Conservation (phyloP, 2,329 filamentous ascomycete species). For the Ceratocystis cacaofunesta region DNA sequence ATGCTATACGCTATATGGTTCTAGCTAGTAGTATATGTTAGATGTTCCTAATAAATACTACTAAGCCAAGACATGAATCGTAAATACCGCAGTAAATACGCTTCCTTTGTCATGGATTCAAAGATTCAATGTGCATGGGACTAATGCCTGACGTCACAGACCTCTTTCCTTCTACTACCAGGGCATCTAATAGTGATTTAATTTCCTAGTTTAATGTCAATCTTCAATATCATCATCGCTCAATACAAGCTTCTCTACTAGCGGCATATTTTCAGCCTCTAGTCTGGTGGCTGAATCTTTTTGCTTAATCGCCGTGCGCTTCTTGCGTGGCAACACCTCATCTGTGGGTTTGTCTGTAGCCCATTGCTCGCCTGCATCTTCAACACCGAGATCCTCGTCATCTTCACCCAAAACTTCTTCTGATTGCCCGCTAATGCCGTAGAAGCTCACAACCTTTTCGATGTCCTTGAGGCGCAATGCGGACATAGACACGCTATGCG, state of each 20-base stretch:
- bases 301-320: constrained; percentile 27
- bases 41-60: background rate
- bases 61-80: background rate
- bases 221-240: constrained; percentile 82
- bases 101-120: background rate
- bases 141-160: background rate
- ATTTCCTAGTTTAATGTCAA: constrained; percentile 17
- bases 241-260: constrained; percentile 51
- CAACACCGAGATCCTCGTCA: constrained; percentile 29
- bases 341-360: constrained; percentile 47
- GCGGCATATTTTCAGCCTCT: constrained; percentile 28
- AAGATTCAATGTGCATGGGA: background rate
- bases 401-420: constrained; percentile 19
- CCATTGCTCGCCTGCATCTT: constrained; percentile 28
- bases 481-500: constrained; percentile 2
- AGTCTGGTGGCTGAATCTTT: constrained; percentile 21
- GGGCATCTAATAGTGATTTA: no score
- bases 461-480: constrained; percentile 39
- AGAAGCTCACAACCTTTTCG: constrained; percentile 53
- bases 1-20: background rate
- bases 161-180: background rate
- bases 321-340: constrained; percentile 36
- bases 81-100: background rate
- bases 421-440: constrained; percentile 34
- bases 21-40: background rate